These are phyloP conservation scores for Cryphonectria carpinicola DNA, from an alignment of 2,329 filamentous ascomycete species.

Conservation along the genomic window DNA sequence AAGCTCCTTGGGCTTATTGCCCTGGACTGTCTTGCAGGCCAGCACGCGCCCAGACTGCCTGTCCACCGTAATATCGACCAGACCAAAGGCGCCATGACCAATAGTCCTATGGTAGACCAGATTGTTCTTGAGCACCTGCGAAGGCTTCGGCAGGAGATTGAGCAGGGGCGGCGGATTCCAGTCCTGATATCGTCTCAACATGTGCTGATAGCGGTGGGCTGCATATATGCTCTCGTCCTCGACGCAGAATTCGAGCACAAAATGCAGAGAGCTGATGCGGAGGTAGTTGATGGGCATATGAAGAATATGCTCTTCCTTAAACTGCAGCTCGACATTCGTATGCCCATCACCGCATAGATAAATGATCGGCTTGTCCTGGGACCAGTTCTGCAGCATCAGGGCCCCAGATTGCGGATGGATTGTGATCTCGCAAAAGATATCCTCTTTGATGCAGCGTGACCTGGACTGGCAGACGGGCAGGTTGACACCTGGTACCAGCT, in stretches of 20 bases:
- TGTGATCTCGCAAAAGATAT: not conserved
- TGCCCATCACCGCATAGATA: not conserved
- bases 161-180: too few species aligned
- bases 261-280: slow-evolving; percentile 3
- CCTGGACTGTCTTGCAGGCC: slow-evolving; percentile 23
- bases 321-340: not conserved
- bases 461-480: not conserved
- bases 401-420: not conserved
- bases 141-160: too few species aligned
- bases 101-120: slow-evolving; percentile 15
- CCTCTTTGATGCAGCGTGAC: not conserved
- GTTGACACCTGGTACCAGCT: not conserved
- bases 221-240: not conserved
- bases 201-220: not conserved
- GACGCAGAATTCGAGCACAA: slow-evolving; percentile 4
- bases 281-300: slow-evolving; percentile 5
- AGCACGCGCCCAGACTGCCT: slow-evolving; percentile 21
- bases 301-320: not conserved
- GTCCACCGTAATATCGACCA: slow-evolving; percentile 24
- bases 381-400: not conserved
- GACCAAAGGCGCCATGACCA: slow-evolving; percentile 23
- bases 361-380: not conserved
- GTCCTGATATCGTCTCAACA: too few species aligned
- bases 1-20: not conserved
- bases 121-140: too few species aligned